Evolutionary conservation across 83 land plant species (phyloP).

Genomic region (Picea engelmannii): DNA sequence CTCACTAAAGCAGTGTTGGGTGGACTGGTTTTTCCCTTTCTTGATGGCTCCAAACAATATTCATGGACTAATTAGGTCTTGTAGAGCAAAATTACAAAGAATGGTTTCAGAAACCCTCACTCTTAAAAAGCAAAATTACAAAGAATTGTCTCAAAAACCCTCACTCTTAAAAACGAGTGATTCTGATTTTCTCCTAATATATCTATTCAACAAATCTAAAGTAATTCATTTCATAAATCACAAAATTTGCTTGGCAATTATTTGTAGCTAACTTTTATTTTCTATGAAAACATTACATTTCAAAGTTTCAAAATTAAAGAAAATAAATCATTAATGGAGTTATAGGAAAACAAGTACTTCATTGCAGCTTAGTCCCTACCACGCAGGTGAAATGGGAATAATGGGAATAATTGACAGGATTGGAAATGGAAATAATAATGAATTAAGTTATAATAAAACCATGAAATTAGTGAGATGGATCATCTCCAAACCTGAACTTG

Average conservation of each 20-base stretch:
- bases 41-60: not conserved
- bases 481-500: too few species aligned
- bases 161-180: not conserved
- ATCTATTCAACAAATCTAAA: not conserved
- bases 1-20: too few species aligned
- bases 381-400: too few species aligned
- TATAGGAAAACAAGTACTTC: too few species aligned
- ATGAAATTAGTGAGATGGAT: too few species aligned
- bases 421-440: too few species aligned
- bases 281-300: not conserved
- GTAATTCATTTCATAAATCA: not conserved
- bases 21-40: not conserved
- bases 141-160: too few species aligned
- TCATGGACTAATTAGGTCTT: not conserved
- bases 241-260: not conserved
- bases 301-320: not conserved
- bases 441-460: too few species aligned
- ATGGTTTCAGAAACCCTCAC: not conserved
- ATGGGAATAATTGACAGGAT: too few species aligned
- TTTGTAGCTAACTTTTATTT: not conserved
- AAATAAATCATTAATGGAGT: not conserved
- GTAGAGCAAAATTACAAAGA: not conserved
- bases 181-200: too few species aligned
- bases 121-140: too few species aligned
- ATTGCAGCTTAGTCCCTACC: too few species aligned